Evolutionary conservation across 1,284 basidiomycete species (phyloP).

Genomic region (Gomphus sp.): DNA sequence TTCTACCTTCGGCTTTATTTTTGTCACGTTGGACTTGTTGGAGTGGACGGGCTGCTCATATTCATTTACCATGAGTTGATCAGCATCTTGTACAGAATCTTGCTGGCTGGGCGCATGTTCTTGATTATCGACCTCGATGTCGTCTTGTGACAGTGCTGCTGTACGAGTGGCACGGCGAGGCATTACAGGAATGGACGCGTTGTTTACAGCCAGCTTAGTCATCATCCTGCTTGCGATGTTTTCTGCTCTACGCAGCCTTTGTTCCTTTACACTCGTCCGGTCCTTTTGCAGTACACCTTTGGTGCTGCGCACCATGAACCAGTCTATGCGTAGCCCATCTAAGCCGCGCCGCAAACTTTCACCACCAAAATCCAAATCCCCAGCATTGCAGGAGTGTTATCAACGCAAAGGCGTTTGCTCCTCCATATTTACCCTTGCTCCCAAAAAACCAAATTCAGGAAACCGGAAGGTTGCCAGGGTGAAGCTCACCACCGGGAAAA

Average conservation of each 20-base stretch:
- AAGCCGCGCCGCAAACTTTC: slow-evolving; percentile 36
- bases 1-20: not conserved
- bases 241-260: slow-evolving; percentile 1
- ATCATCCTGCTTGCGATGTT: slow-evolving; percentile 1
- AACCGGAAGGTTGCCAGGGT: slow-evolving; percentile 96
- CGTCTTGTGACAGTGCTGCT: not conserved
- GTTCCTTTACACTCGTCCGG: slow-evolving; percentile 23
- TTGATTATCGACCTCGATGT: slow-evolving; percentile 1
- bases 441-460: slow-evolving; percentile 98
- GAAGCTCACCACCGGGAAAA: slow-evolving; percentile 86
- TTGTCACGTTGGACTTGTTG: not conserved
- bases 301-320: slow-evolving; percentile 67
- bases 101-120: not conserved
- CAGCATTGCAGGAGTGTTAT: slow-evolving; percentile 67
- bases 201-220: not conserved
- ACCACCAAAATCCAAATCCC: slow-evolving; percentile 55
- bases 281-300: slow-evolving; percentile 59
- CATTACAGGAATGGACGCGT: not conserved
- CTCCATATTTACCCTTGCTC: slow-evolving; percentile 77
- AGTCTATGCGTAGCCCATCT: slow-evolving; percentile 46
- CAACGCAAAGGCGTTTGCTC: slow-evolving; percentile 89
- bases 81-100: not conserved
- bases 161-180: not conserved
- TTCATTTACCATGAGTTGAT: not conserved
- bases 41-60: not conserved